A percentile compares a stretch with the other conserved stretches of the same genome.
Conservation (phyloP, 2,329 filamentous ascomycete genomes). For the Sporothrix curviconia region DNA sequence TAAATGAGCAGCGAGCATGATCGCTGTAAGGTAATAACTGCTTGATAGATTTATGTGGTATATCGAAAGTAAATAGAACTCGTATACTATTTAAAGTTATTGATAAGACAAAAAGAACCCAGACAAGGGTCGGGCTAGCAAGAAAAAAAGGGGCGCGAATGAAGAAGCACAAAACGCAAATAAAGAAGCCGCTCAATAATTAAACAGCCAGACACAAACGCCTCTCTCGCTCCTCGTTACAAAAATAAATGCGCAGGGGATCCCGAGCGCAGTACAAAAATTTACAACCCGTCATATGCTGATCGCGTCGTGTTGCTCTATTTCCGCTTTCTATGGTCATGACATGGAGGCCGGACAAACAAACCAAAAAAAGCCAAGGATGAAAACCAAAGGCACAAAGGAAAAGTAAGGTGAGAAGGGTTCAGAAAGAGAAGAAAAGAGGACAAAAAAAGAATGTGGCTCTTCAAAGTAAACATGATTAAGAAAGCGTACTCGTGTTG, state of each 20-base stretch:
- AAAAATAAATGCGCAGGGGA: neutral
- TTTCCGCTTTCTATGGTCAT: constrained; percentile 11
- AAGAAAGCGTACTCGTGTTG: neutral
- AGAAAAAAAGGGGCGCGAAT: neutral
- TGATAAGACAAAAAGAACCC: neutral
- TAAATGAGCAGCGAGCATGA: neutral
- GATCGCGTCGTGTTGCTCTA: constrained; percentile 1
- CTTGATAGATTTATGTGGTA: neutral
- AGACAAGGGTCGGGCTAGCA: neutral
- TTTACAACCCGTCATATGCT: neutral
- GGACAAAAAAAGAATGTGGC: neutral
- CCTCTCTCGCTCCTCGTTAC: neutral
- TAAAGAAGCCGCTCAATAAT: too few species aligned
- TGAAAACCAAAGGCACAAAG: neutral
- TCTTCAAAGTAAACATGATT: constrained; percentile 2
- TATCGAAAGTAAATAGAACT: neutral
- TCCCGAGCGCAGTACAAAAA: constrained; percentile 2
- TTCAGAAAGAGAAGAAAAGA: neutral
- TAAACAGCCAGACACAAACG: neutral
- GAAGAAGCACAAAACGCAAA: neutral
- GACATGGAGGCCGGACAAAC: neutral
- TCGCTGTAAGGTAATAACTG: too few species aligned
- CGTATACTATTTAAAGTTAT: neutral
- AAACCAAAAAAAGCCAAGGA: too few species aligned
- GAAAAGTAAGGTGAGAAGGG: neutral